These are phyloP conservation scores for Chamaecrista fasciculata DNA, from an alignment of 306 rosid species.

Conservation along the genomic window DNA sequence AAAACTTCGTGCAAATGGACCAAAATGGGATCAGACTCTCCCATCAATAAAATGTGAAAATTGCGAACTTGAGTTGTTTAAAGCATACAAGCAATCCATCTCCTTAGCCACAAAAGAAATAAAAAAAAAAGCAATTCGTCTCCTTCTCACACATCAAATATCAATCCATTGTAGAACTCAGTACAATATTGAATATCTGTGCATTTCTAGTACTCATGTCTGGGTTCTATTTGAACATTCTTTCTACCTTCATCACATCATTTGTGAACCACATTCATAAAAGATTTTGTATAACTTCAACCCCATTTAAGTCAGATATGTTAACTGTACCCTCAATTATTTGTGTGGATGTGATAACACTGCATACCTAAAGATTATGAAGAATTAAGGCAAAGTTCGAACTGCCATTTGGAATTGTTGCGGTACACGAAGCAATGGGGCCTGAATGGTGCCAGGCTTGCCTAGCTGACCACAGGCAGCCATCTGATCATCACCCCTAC, in stretches of 20 bases:
- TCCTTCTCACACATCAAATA: neutral
- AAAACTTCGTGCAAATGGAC: too few species aligned
- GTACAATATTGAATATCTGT: neutral
- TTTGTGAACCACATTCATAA: neutral
- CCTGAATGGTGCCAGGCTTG: conserved; percentile 67
- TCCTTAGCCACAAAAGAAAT: too few species aligned
- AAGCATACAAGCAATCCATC: too few species aligned
- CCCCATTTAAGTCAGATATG: too few species aligned
- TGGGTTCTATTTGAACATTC: neutral
- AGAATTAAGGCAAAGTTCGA: conserved; percentile 41
- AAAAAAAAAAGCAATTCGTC: neutral
- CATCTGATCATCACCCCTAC: conserved; percentile 96
- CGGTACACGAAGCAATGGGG: conserved; percentile 81
- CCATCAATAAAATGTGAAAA: too few species aligned
- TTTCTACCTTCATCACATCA: neutral
- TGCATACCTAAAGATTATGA: neutral
- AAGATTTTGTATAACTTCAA: too few species aligned
- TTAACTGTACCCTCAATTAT: too few species aligned
- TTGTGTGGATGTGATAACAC: too few species aligned
- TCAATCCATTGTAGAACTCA: neutral
- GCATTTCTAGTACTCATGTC: neutral
- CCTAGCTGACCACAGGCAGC: conserved; percentile 98
- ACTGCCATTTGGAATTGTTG: conserved; percentile 59
- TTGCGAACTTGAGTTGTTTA: too few species aligned
- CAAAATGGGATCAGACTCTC: too few species aligned